These are phyloP conservation scores for Murraya koenigii DNA, from an alignment of 345 rosid species.

Conservation along the genomic window DNA sequence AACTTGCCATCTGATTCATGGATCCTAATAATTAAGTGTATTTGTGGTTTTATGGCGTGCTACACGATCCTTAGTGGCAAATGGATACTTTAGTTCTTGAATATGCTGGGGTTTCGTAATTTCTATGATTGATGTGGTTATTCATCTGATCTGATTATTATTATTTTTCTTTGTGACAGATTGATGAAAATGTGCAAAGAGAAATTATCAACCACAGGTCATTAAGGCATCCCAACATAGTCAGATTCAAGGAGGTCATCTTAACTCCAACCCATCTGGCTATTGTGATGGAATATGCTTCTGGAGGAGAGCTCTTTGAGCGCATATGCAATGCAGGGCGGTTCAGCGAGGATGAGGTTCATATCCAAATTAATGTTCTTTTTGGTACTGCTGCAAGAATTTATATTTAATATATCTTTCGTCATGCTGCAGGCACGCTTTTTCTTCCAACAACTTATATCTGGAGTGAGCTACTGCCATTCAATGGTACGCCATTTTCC, in stretches of 20 bases:
- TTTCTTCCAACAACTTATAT: conserved; percentile 82
- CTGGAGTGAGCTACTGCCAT: conserved; percentile 76
- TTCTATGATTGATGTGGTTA: conserved; percentile 2
- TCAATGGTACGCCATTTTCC: conserved; percentile 47
- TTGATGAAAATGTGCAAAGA: conserved; percentile 79
- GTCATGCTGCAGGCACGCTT: conserved; percentile 58
- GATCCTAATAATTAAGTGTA: neutral
- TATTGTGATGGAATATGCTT: conserved; percentile 83
- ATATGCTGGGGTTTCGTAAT: neutral
- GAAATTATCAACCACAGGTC: conserved; percentile 85
- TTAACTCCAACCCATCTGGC: conserved; percentile 84
- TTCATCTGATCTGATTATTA: neutral
- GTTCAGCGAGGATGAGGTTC: conserved; percentile 81
- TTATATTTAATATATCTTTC: neutral
- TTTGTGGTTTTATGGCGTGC: neutral
- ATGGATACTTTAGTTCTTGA: neutral
- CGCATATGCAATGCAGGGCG: conserved; percentile 79
- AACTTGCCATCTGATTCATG: neutral
- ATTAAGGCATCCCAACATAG: conserved; percentile 78
- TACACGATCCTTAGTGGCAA: neutral
- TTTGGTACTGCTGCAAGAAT: neutral
- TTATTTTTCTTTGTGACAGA: conserved; percentile 37
- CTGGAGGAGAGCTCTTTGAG: conserved; percentile 86
- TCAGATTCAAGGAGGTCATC: conserved; percentile 83
- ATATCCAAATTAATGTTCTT: neutral